These are phyloP conservation scores for Lepidium campestre DNA, from an alignment of 441 rosid species.

Conservation along the genomic window DNA sequence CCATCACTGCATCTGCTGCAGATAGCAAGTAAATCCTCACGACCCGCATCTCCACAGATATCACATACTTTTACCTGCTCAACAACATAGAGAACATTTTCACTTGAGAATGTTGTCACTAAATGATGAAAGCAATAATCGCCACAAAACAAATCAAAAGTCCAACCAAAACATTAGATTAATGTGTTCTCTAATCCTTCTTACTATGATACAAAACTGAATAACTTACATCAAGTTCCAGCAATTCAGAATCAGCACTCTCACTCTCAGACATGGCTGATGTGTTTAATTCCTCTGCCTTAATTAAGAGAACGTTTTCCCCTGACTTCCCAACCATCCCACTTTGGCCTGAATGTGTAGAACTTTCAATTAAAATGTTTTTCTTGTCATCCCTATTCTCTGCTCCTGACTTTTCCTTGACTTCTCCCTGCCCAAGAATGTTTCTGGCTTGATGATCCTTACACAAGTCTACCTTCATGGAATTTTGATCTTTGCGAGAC, in stretches of 20 bases:
- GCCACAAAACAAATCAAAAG: neutral
- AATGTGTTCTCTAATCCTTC: neutral
- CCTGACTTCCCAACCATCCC: constrained; percentile 38
- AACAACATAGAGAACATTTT: constrained; percentile 19
- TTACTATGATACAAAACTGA: constrained; percentile 3
- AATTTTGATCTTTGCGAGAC: constrained; percentile 29
- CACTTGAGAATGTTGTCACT: neutral
- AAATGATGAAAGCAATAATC: neutral
- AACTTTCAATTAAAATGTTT: constrained; percentile 29
- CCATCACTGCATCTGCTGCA: constrained; percentile 96
- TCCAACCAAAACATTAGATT: neutral
- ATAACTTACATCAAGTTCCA: constrained; percentile 92
- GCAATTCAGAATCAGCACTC: constrained; percentile 67
- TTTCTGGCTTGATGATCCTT: constrained; percentile 20
- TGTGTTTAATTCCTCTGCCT: constrained; percentile 32
- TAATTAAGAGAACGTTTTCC: constrained; percentile 32
- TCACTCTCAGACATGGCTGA: constrained; percentile 56
- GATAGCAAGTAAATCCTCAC: constrained; percentile 91
- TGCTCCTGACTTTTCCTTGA: constrained; percentile 31
- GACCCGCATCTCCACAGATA: constrained; percentile 98
- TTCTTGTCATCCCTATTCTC: constrained; percentile 32
- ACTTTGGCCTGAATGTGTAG: constrained; percentile 33
- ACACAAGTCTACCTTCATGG: constrained; percentile 30
- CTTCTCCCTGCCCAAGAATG: constrained; percentile 6
- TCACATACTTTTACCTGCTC: constrained; percentile 98